Evolutionary conservation across 2,329 filamentous ascomycete genomes (phyloP), one percentile per base, ranked within the genome.

Genomic region (Arthrobotrys iridis): DNA sequence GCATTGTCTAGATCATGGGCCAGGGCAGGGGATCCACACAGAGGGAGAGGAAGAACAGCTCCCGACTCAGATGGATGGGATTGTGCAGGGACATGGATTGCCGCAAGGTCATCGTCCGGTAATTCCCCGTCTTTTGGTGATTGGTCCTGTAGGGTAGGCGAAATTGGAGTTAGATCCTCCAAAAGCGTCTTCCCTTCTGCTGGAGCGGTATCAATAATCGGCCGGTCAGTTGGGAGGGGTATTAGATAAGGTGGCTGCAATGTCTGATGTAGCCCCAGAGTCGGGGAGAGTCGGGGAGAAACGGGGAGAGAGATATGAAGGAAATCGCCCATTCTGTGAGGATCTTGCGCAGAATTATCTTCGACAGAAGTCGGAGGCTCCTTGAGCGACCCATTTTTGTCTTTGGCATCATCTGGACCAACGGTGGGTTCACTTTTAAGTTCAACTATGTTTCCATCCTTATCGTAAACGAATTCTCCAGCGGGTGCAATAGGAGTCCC

Each of bases 371-470:
- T 8, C 5, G 58, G 15, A 6, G 13, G 33, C 30, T 15, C 11
- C 8, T 20, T n/a, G 22, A 18, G 30, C 5, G 20, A 18, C 15
- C 43, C 33, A 26, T 28, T 20, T 22, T 18, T 11, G 18, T 37
- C 18, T 13, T 28, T 15, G 30, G n/a, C 50, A 24, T 35, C 28
- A 10, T 1, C 4, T 6, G 50, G 50, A 6, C 50, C 50, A 7
- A 55, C 18, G 8, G 50, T 55, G 8, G 50, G 30, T 18, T 55
- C 50, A 18, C 50, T 55, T 24, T 37, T 30, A 18, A 22, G 13
- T 11, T 37, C 43, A 8, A 68, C 20, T 2, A 30, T 33, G 18
- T 70, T 70, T 30, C 65, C 65, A 20, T 70, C 45, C 35, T 55
- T 55, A 15, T 70, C 65, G 11, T 70, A 70, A n/a, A 70, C 10